Conservation (phyloP, 768 basidiomycete species). For the Russula compacta region DNA sequence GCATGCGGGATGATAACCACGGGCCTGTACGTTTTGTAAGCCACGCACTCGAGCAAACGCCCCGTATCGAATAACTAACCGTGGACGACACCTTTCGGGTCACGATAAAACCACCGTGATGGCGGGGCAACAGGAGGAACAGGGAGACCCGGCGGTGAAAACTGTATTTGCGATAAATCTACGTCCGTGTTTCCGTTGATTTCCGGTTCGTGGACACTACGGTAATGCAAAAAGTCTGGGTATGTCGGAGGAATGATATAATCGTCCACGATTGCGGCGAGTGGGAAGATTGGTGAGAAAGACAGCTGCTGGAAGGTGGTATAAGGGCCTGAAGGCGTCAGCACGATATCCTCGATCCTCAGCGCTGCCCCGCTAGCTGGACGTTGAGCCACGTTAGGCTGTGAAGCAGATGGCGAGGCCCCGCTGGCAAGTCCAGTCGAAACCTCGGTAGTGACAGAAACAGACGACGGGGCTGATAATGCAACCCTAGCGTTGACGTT, state of each 20-base stretch:
- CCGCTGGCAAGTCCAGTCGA: conserved; percentile 28
- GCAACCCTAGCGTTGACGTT: conserved; percentile 34
- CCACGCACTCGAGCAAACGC: background rate
- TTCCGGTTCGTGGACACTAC: conserved; percentile 53
- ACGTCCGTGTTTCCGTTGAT: conserved; percentile 32
- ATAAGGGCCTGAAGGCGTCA: conserved; percentile 70
- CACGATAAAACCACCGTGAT: conserved; percentile 73
- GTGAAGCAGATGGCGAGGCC: conserved; percentile 15
- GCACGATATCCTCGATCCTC: conserved; percentile 56
- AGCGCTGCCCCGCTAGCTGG: conserved; percentile 27
- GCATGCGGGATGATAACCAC: conserved; percentile 84
- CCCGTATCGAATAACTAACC: conserved; percentile 37
- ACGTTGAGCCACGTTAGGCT: conserved; percentile 22
- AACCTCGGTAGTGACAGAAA: conserved; percentile 28
- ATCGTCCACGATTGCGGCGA: conserved; percentile 80
- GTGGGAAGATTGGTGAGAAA: conserved; percentile 81
- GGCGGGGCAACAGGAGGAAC: conserved; percentile 59
- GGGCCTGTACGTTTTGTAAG: conserved; percentile 43
- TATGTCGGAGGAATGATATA: conserved; percentile 91
- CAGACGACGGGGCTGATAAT: conserved; percentile 49
- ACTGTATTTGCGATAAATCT: conserved; percentile 53
- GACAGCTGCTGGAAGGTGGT: conserved; percentile 87
- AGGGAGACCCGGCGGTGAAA: conserved; percentile 73
- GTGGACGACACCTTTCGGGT: conserved; percentile 72
- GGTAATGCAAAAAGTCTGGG: conserved; percentile 64